Conservation (phyloP, 2,329 filamentous ascomycete genomes). For the Emericellopsis atlantica region DNA sequence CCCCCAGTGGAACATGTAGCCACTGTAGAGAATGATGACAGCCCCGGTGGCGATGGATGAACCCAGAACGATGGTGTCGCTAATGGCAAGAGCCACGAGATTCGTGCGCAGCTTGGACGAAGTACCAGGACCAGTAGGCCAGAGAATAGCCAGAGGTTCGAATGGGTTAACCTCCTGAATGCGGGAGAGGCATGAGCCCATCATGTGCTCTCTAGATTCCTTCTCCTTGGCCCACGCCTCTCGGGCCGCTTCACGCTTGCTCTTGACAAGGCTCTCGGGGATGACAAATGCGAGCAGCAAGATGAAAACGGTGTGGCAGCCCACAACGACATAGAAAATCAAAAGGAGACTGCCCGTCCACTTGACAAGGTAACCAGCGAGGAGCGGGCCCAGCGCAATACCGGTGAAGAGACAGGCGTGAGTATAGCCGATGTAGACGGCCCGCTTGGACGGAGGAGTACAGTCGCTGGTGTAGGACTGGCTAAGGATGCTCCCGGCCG, state of each 20-base stretch:
- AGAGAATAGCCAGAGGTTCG: constrained; percentile 65
- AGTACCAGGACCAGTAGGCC: constrained; percentile 54
- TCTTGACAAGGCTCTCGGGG: constrained; percentile 73
- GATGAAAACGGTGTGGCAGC: constrained; percentile 62
- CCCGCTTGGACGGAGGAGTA: constrained; percentile 65
- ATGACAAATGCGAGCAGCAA: constrained; percentile 57
- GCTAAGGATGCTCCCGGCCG: constrained; percentile 60
- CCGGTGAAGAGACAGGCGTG: constrained; percentile 82
- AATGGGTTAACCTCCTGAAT: constrained; percentile 52
- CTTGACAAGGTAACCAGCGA: constrained; percentile 70
- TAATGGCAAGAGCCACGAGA: constrained; percentile 64
- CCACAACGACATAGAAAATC: constrained; percentile 75
- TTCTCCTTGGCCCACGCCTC: constrained; percentile 47
- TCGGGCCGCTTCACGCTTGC: constrained; percentile 56
- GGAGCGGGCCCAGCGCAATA: constrained; percentile 73
- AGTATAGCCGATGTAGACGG: constrained; percentile 78
- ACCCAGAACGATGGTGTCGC: constrained; percentile 74
- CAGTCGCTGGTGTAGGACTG: constrained; percentile 88
- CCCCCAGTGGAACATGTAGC: constrained; percentile 70
- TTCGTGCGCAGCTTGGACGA: constrained; percentile 57
- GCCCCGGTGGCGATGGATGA: constrained; percentile 68
- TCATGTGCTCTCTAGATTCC: constrained; percentile 17
- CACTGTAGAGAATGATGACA: constrained; percentile 75
- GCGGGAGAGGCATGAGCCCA: constrained; percentile 14
- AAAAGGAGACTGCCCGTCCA: constrained; percentile 61